These are phyloP conservation scores for Globisporangium emineosum DNA, from an alignment of 352 stramenopile genomes.

Conservation along the genomic window DNA sequence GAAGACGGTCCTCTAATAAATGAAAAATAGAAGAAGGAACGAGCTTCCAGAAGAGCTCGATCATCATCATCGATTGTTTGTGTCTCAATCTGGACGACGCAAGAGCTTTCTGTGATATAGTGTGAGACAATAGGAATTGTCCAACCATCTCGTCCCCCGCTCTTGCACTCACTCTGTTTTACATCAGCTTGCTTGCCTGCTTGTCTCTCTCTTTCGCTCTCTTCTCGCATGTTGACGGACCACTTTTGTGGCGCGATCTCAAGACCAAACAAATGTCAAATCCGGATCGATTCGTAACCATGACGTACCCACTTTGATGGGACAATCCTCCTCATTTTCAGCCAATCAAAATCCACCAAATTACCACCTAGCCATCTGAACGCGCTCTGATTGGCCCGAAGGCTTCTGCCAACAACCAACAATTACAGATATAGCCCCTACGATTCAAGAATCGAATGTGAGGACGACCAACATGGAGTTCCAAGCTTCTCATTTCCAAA, in stretches of 20 bases:
- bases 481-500: constrained; percentile 13
- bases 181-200: not conserved
- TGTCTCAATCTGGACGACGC: not conserved
- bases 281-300: not conserved
- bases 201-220: too few relatives aligned
- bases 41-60: not conserved
- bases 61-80: not conserved
- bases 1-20: not conserved
- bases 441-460: too few relatives aligned
- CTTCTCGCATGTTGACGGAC: constrained; percentile 9
- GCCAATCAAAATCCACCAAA: not conserved
- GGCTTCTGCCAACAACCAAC: too few relatives aligned
- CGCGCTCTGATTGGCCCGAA: not conserved
- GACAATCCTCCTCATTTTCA: not conserved
- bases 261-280: too few relatives aligned
- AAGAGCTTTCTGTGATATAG: not conserved
- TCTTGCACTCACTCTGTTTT: not conserved
- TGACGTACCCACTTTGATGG: not conserved
- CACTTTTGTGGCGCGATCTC: not conserved
- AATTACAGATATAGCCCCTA: too few relatives aligned
- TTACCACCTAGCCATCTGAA: too few relatives aligned
- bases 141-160: not conserved
- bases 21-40: not conserved
- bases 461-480: not conserved
- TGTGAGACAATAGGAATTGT: not conserved